Percentiles rank a stretch among this genome's conserved stretches.
These are phyloP conservation scores for Eucalyptus sideroxylon DNA, from an alignment of 345 rosid genomes.

Conservation along the genomic window DNA sequence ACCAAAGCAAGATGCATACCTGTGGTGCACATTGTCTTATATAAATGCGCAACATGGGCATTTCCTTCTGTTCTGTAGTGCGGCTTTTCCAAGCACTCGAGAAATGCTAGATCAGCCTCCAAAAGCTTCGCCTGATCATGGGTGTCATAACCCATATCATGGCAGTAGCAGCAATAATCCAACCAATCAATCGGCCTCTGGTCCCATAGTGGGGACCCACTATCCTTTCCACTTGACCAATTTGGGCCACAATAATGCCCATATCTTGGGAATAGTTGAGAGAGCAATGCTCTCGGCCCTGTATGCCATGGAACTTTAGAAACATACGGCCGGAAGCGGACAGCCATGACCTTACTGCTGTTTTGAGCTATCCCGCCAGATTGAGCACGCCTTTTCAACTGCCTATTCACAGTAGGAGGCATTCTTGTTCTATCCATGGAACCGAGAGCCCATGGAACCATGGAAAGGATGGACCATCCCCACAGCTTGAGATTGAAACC, in stretches of 20 bases:
- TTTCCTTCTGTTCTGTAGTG: conserved; percentile 49
- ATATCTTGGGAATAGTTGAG: conserved; percentile 84
- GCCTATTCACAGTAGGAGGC: conserved; percentile 57
- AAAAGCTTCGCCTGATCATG: conserved; percentile 81
- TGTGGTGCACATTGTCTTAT: conserved; percentile 79
- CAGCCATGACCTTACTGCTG: conserved; percentile 1
- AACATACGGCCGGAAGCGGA: conserved; percentile 86
- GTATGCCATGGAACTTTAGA: conserved; percentile 97
- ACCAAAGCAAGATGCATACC: conserved; percentile 27
- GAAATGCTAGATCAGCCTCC: conserved; percentile 81
- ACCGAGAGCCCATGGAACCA: conserved; percentile 36
- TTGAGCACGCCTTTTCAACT: conserved; percentile 38
- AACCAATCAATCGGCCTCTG: conserved; percentile 93
- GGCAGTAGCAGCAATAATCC: conserved; percentile 96
- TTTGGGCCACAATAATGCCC: conserved; percentile 98
- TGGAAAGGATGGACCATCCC: conserved; percentile 55
- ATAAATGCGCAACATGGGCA: conserved; percentile 47
- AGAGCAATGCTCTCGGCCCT: conserved; percentile 76
- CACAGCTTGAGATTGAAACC: conserved; percentile 29
- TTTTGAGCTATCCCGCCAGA: conserved; percentile 4
- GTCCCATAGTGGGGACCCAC: conserved; percentile 83
- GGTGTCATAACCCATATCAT: conserved; percentile 90
- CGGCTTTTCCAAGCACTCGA: conserved; percentile 84
- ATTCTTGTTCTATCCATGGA: conserved; percentile 10
- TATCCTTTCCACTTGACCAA: conserved; percentile 95